Percentiles rank a stretch among this genome's conserved stretches.
Conservation (phyloP, 164 flowering plant genomes). For the Hamamelis virginiana region DNA sequence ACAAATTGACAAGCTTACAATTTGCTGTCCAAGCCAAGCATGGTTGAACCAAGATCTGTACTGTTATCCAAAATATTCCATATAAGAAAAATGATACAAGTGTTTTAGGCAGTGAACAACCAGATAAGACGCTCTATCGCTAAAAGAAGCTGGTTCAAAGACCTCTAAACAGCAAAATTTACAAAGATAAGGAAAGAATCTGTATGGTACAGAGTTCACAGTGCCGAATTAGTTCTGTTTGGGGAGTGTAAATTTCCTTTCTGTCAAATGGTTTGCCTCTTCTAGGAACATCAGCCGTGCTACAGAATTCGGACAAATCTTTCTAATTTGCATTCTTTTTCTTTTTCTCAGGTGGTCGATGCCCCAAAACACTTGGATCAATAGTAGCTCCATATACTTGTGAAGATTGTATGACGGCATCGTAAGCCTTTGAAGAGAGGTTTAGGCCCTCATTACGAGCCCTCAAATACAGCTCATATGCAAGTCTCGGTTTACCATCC, state of each 20-base stretch:
- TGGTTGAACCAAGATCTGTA: no score
- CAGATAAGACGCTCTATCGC: neutral
- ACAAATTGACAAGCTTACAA: no score
- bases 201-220: constrained; percentile 4
- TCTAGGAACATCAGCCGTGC: constrained; percentile 54
- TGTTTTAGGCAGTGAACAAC: neutral
- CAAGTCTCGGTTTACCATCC: constrained; percentile 85
- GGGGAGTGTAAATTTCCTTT: constrained; percentile 31
- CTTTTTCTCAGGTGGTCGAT: constrained; percentile 66
- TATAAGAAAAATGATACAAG: neutral
- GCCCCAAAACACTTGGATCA: constrained; percentile 60
- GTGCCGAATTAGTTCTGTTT: neutral
- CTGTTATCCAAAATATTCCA: no score
- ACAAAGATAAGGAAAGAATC: neutral
- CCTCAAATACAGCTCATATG: constrained; percentile 71
- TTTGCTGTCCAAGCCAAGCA: no score
- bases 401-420: constrained; percentile 60
- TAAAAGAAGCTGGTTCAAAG: neutral
- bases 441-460: constrained; percentile 59
- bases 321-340: constrained; percentile 37
- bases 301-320: constrained; percentile 46
- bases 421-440: constrained; percentile 71
- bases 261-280: constrained; percentile 52
- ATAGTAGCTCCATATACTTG: constrained; percentile 46
- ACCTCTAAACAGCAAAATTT: neutral